Percentiles rank a stretch among this genome's conserved stretches.
phyloP scores from a whole-genome alignment of 257 asterid genomes.

The Petunia secreta region DNA sequence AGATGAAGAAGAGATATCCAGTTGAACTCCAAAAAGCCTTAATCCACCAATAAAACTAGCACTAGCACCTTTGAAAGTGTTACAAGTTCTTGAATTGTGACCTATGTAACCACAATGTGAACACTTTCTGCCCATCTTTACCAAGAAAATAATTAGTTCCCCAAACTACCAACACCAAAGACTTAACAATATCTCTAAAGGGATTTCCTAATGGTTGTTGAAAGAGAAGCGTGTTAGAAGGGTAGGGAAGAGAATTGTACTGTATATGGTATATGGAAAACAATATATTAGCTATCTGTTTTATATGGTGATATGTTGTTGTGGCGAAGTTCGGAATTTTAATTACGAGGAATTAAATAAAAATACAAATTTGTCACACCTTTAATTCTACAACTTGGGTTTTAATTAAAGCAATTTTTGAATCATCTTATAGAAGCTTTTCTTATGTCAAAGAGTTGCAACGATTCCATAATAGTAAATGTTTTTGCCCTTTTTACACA shows the following conservation, averaged over 20 bases:
- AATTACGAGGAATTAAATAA: too few species aligned
- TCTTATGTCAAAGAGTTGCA: too few species aligned
- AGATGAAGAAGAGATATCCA: slow-evolving; percentile 11
- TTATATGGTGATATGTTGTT: slow-evolving; percentile 14
- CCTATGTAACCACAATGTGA: slow-evolving; percentile 33
- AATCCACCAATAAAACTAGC: slow-evolving; percentile 21
- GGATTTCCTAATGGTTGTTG: not conserved
- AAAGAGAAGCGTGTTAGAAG: not conserved
- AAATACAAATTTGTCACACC: too few species aligned
- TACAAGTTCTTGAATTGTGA: slow-evolving; percentile 35
- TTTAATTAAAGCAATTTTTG: too few species aligned
- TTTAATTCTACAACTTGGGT: too few species aligned
- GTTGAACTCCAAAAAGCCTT: slow-evolving; percentile 30
- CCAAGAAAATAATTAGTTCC: not conserved
- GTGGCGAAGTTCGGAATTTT: too few species aligned
- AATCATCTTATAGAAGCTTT: too few species aligned
- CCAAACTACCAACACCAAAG: not conserved
- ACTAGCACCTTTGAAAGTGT: slow-evolving; percentile 14
- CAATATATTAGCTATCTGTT: not conserved
- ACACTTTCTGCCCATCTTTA: slow-evolving; percentile 30
- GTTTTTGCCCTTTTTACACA: too few species aligned
- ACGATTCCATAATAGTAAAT: too few species aligned
- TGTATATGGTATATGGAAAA: not conserved
- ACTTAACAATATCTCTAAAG: not conserved
- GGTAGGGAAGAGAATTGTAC: not conserved